These are phyloP conservation scores for Euclidium syriacum DNA, from an alignment of 345 rosid genomes.

Conservation along the genomic window DNA sequence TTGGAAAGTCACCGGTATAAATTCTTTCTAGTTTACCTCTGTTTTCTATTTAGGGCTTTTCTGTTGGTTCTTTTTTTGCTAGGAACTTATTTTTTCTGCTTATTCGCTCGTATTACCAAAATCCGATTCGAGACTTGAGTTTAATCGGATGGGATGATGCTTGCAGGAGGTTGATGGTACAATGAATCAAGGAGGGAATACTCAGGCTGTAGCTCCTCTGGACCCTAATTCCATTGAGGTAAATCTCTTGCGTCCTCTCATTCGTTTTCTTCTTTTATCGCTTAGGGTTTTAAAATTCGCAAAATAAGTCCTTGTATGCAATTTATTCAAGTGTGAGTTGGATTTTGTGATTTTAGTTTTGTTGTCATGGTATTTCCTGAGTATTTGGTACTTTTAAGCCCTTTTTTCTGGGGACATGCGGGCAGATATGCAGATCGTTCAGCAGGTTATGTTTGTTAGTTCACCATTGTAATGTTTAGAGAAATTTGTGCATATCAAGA, in stretches of 20 bases:
- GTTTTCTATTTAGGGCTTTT: constrained; percentile 19
- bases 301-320: background rate
- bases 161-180: constrained; percentile 43
- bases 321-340: background rate
- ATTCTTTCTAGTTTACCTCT: background rate
- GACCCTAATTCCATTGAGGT: constrained; percentile 79
- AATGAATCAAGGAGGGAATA: constrained; percentile 77
- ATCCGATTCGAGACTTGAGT: background rate
- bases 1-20: constrained; percentile 16
- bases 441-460: background rate
- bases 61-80: background rate
- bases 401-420: background rate
- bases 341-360: background rate
- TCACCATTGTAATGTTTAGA: background rate
- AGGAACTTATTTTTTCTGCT: background rate
- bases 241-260: constrained; percentile 1
- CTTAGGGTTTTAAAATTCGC: background rate
- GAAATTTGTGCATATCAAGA: background rate
- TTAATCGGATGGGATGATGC: background rate
- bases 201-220: constrained; percentile 49
- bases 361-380: background rate
- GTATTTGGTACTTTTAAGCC: background rate
- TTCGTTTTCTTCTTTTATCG: background rate
- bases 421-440: background rate
- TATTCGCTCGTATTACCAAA: background rate